Evolutionary conservation across 768 basidiomycete genomes (phyloP), one percentile per base, ranked within the genome.

Genomic region (Cantharellus anzutake): DNA sequence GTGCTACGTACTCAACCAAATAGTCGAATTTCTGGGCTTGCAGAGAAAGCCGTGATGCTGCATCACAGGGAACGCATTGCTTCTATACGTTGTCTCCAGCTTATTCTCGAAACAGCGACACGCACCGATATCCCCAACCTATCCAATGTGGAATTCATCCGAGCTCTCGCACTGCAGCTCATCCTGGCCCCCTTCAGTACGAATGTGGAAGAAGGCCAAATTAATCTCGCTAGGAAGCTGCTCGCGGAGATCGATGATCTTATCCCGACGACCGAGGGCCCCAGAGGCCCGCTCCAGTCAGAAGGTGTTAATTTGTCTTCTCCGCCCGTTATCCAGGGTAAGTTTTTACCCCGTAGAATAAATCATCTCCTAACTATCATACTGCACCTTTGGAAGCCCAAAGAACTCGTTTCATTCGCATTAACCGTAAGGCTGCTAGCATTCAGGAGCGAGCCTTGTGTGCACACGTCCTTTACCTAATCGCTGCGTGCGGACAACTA

Each of bases 11-110:
- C 76, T 61, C 80, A 82, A 65, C 82, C 86, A 0, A 86, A 87
- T 63, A 71, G 83, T 14, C 72, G 70, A 2, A 71, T 78, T 3
- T 74, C 79, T 2, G 74, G 72, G 59, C 78, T 74, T 57, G 73
- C 88, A 40, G 88, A 91, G 67, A 70, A 75, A 0, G 76, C 84
- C 20, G 68, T 91, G 11, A 73, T 80, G 41, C 75, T 80, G 63
- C 85, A 79, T 63, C 86, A 93, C 67, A 73, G 74, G 60, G 75
- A 82, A 44, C 79, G 90, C 3, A 78, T 83, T 40, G 75, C 81
- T 59, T 74, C 88, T 29, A 80, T 82, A 44, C 83, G 86, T 51
- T 87, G 79, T 61, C 67, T 92, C 56, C 75, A 79, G 20, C 79
- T 77, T 66, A 74, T 93, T 53, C 75, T 88, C 62, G 81, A 85